Base-by-base conservation (phyloP, 495 filamentous ascomycete genomes). In the Niebla homalea region DNA sequence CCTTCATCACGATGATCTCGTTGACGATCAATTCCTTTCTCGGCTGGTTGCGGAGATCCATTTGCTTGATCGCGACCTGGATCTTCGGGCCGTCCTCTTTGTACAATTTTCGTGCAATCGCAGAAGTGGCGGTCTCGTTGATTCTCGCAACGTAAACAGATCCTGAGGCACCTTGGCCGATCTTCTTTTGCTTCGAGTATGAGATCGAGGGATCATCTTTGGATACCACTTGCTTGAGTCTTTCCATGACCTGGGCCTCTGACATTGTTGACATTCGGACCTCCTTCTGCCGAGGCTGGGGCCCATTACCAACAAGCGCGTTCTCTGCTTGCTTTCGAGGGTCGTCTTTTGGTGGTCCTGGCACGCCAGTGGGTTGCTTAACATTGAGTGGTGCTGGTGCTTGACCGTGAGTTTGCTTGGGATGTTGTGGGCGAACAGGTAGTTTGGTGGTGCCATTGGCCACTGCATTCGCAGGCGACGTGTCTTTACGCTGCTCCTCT, bases 1-100 rank as follows among this genome's bases (percentile, higher is more conserved):
- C 93, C 70, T 96, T 95, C 92, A 98, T 98, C 46, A 98, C 92
- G 67, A 97, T 87, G 59, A 98, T 98, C 59, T 98, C 92, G 62
- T 98, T 98, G 36, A 98, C 92, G 61, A 98, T 98, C 59, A 98
- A 70, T 72, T 98, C 92, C 77, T 98, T 98, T 21, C 92, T 76
- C 39, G 92, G 92, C 66, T 98, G 92, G 64, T 94, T 89, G 7
- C 89, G 86, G 47, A 98, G 74, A 70, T 98, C 93, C 92, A 98
- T 98, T 70, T 98, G 92, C 67, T 98, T 98, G 63, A 98, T 97
- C 18, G 93, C 92, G 37, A 98, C 92, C 58, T 94, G 84, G 37
- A 78, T 80, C 46, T 82, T 79, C 36, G 74, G 70, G 23, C 85
- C 85, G 57, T 87, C 78, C 51, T 75, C 73, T 15, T 79, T 71